These are phyloP conservation scores for Lactarius hengduanensis DNA, from an alignment of 768 basidiomycete genomes.

Conservation along the genomic window DNA sequence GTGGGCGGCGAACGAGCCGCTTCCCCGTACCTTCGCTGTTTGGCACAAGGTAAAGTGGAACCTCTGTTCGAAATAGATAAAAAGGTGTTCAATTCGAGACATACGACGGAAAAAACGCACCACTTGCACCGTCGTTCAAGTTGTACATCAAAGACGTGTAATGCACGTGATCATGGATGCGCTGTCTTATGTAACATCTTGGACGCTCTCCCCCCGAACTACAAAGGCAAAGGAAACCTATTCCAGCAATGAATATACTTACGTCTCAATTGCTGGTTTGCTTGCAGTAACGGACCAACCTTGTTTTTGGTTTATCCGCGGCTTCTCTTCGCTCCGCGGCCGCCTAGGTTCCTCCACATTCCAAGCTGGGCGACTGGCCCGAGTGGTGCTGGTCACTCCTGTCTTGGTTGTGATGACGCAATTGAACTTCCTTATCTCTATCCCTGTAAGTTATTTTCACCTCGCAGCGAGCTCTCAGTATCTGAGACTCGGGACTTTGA, in stretches of 20 bases:
- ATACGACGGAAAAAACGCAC: constrained; percentile 5
- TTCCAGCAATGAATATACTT: not conserved
- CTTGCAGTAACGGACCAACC: not conserved
- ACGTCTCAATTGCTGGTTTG: too few relatives aligned
- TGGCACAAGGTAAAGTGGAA: constrained; percentile 39
- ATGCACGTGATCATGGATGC: not conserved
- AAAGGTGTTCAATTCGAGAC: not conserved
- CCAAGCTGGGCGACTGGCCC: constrained; percentile 7
- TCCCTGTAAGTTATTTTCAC: constrained; percentile 3
- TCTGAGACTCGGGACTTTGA: not conserved
- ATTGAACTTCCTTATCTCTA: not conserved
- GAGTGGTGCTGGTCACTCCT: not conserved
- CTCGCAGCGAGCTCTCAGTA: not conserved
- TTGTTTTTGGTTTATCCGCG: not conserved
- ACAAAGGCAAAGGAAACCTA: too few relatives aligned
- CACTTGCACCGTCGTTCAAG: constrained; percentile 26
- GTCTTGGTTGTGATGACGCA: not conserved
- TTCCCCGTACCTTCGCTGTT: constrained; percentile 40
- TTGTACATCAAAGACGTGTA: constrained; percentile 23
- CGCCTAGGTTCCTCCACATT: not conserved
- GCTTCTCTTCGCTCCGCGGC: not conserved
- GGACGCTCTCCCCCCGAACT: too few relatives aligned
- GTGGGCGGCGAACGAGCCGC: constrained; percentile 40
- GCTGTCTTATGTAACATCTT: not conserved
- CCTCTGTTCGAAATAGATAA: constrained; percentile 14